Evolutionary conservation across 164 flowering plant genomes (phyloP), one percentile per base, ranked within the genome.

Genomic region (Chloranthus sessilifolius): DNA sequence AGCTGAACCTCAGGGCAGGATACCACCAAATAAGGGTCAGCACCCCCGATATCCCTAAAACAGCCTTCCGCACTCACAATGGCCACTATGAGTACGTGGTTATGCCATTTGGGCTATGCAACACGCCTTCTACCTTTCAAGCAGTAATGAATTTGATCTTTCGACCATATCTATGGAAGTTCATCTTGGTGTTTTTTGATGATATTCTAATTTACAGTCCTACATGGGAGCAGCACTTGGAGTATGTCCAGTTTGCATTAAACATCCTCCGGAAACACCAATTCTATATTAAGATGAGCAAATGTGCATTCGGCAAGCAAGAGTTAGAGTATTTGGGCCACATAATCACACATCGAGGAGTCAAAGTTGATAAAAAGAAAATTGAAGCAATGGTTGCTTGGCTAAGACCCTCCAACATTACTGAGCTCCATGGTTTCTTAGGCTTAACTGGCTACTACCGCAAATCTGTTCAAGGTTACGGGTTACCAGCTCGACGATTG

Each of bases 1-100:
- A 47, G 26, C 17, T 47, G 26, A 34, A 47, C 16, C n/a, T 47
- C n/a, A n/a, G n/a, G n/a, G n/a, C 47, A 43, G 27, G 26, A 7
- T 43, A 43, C 19, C 47, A 43, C 11, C 26, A 43, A 43, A 43
- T 22, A 19, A 6, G 9, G 9, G 25, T 22, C 24, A 19, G 11
- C 20, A 7, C 23, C 0, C 7, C 24, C 1, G 47, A 43, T 1
- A 2, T 43, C 11, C 11, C 9, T 7, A 17, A 7, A 23, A 7
- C 16, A 35, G 56, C 11, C 12, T 0, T 38, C 27, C 7, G 47
- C 6, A 47, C 51, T 4, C 51, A 24, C 35, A 5, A 26, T 28
- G 17, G 7, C 34, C 2, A 17, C 26, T 44, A 44, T 22, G 48
- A 44, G 15, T 44, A n/a, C 29, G 20, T 17, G 48, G 48, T 44